Percentiles rank a stretch among this genome's conserved stretches.
These are phyloP conservation scores for Botrytis cinerea DNA, from an alignment of 2,329 filamentous ascomycete genomes.

Conservation along the genomic window DNA sequence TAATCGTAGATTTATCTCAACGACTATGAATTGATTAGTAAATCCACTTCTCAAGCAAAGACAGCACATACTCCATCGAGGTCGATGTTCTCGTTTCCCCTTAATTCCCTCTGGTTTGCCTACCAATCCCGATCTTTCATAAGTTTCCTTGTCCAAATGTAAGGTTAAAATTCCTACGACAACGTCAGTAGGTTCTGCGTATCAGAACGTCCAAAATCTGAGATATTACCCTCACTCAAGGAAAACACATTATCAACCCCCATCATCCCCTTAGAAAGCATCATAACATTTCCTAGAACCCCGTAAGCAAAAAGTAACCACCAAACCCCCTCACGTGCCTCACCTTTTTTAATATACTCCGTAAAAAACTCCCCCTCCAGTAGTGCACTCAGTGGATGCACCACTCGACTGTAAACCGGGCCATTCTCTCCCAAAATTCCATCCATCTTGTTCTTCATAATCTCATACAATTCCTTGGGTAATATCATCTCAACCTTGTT, in stretches of 20 bases:
- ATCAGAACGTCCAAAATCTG: too few species aligned
- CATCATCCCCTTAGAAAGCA: slow-evolving; percentile 78
- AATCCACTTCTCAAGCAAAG: neutral
- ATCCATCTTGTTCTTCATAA: slow-evolving; percentile 48
- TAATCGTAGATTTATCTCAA: slow-evolving; percentile 73
- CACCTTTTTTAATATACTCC: slow-evolving; percentile 71
- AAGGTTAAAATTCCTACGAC: slow-evolving; percentile 68
- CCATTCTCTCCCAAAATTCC: slow-evolving; percentile 50
- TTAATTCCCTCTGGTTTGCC: slow-evolving; percentile 67
- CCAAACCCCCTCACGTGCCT: neutral
- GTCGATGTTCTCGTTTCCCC: slow-evolving; percentile 60
- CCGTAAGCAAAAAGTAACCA: neutral
- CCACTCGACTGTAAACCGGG: slow-evolving; percentile 65
- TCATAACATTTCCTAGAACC: slow-evolving; percentile 67
- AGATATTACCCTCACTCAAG: slow-evolving; percentile 62
- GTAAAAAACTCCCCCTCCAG: slow-evolving; percentile 76
- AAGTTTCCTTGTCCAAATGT: slow-evolving; percentile 77
- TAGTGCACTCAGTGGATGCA: slow-evolving; percentile 71
- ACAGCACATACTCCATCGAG: slow-evolving; percentile 66
- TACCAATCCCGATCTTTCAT: slow-evolving; percentile 78
- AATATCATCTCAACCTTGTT: slow-evolving; percentile 75
- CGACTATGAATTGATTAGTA: slow-evolving; percentile 53
- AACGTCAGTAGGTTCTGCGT: neutral
- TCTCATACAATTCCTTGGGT: slow-evolving; percentile 61
- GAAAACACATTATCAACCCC: slow-evolving; percentile 73